These are phyloP conservation scores for Kluyveromyces nonfermentans DNA, from an alignment of 805 yeast species.

Conservation along the genomic window DNA sequence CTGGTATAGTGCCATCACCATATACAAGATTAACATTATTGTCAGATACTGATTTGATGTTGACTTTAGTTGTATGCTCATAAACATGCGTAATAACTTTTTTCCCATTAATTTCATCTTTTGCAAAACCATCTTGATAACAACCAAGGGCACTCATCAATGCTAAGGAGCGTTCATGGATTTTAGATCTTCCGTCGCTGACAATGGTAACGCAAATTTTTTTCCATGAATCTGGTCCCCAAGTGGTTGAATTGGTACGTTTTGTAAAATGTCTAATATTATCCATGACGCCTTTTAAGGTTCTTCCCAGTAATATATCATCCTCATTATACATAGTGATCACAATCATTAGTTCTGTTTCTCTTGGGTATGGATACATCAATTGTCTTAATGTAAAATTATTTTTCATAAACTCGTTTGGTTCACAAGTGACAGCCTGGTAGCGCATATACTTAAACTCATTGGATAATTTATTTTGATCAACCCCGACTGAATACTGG, in stretches of 20 bases:
- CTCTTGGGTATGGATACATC: constrained; percentile 66
- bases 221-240: constrained; percentile 98
- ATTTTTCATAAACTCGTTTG: constrained; percentile 50
- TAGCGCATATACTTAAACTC: constrained; percentile 84
- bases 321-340: constrained; percentile 87
- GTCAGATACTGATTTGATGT: constrained; percentile 58
- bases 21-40: constrained; percentile 49
- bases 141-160: constrained; percentile 80
- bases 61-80: constrained; percentile 89
- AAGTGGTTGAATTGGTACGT: constrained; percentile 54
- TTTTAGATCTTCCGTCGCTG: constrained; percentile 84
- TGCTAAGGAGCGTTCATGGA: constrained; percentile 70
- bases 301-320: constrained; percentile 71
- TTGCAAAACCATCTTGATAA: constrained; percentile 93
- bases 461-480: constrained; percentile 28
- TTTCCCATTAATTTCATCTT: constrained; percentile 75
- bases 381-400: constrained; percentile 78
- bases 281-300: constrained; percentile 83
- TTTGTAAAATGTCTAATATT: constrained; percentile 68
- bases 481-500: constrained; percentile 37
- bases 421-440: constrained; percentile 91
- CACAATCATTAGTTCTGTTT: constrained; percentile 78
- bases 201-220: constrained; percentile 84
- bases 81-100: constrained; percentile 81
- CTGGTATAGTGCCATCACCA: constrained; percentile 54